Conservation (phyloP, 805 yeast genomes). For the Saturnispora zaruensis region DNA sequence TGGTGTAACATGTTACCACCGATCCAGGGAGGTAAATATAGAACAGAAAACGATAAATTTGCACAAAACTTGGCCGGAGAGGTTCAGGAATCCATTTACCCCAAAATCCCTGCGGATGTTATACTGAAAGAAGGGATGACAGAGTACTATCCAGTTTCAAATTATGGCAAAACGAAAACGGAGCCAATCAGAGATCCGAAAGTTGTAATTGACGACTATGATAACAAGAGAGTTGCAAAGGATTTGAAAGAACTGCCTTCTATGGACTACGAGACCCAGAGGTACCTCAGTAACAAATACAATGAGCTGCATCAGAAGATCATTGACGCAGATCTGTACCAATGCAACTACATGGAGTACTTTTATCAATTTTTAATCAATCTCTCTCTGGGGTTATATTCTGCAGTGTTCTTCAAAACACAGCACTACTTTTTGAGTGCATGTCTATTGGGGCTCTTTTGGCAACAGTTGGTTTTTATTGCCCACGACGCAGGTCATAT, state of each 20-base stretch:
- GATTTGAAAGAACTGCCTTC: slow-evolving; percentile 55
- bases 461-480: slow-evolving; percentile 86
- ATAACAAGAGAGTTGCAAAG: slow-evolving; percentile 42
- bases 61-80: slow-evolving; percentile 31
- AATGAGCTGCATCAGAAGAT: slow-evolving; percentile 49
- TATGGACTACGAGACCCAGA: slow-evolving; percentile 62
- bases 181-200: slow-evolving; percentile 47
- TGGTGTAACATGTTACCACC: slow-evolving; percentile 84
- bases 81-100: slow-evolving; percentile 35
- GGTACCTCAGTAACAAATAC: slow-evolving; percentile 46
- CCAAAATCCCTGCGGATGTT: slow-evolving; percentile 43
- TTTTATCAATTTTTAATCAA: slow-evolving; percentile 62
- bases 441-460: slow-evolving; percentile 56
- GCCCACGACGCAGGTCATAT: slow-evolving; percentile 91
- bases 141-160: slow-evolving; percentile 29
- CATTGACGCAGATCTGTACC: slow-evolving; percentile 51
- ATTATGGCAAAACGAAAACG: not conserved
- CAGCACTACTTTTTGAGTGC: slow-evolving; percentile 50
- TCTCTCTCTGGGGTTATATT: slow-evolving; percentile 39
- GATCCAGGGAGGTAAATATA: slow-evolving; percentile 66
- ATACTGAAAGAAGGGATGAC: slow-evolving; percentile 33
- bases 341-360: slow-evolving; percentile 68
- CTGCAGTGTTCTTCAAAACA: slow-evolving; percentile 40
- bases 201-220: slow-evolving; percentile 45
- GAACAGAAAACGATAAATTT: slow-evolving; percentile 19